Percentiles rank a stretch among this genome's conserved stretches.
These are phyloP conservation scores for Kwoniella sp. DNA, from an alignment of 768 basidiomycete genomes.

Conservation along the genomic window DNA sequence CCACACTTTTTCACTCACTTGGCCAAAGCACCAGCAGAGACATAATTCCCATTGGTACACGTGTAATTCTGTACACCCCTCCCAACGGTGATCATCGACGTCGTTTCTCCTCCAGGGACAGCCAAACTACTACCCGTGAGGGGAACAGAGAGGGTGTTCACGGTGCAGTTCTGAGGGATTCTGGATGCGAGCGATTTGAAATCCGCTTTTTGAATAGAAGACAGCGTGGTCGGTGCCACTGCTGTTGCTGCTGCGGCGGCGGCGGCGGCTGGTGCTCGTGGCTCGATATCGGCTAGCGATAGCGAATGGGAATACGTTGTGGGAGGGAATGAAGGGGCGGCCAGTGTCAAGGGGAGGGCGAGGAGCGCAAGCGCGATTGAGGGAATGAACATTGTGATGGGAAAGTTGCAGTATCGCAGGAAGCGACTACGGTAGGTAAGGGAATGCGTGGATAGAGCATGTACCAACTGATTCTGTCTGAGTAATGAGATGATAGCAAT, in stretches of 20 bases:
- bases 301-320: too few relatives aligned
- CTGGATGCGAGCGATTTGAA: neutral
- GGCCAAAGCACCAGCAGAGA: constrained; percentile 43
- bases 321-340: neutral
- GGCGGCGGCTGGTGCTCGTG: too few relatives aligned
- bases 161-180: constrained; percentile 11
- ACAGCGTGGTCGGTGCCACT: neutral
- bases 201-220: constrained; percentile 4
- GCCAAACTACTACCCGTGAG: constrained; percentile 22
- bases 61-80: constrained; percentile 57
- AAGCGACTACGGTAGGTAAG: too few relatives aligned
- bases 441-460: neutral
- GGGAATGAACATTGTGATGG: neutral
- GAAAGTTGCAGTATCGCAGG: too few relatives aligned
- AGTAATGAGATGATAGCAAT: too few relatives aligned
- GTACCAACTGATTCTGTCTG: too few relatives aligned
- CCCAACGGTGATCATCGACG: constrained; percentile 34
- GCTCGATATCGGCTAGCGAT: too few relatives aligned
- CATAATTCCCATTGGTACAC: constrained; percentile 44
- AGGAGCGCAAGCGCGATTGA: neutral
- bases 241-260: neutral
- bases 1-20: constrained; percentile 27
- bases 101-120: constrained; percentile 31
- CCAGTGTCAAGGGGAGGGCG: neutral
- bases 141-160: constrained; percentile 25